Conservation (phyloP, 331 rosid genomes). For the Erythrophleum ivorense region DNA sequence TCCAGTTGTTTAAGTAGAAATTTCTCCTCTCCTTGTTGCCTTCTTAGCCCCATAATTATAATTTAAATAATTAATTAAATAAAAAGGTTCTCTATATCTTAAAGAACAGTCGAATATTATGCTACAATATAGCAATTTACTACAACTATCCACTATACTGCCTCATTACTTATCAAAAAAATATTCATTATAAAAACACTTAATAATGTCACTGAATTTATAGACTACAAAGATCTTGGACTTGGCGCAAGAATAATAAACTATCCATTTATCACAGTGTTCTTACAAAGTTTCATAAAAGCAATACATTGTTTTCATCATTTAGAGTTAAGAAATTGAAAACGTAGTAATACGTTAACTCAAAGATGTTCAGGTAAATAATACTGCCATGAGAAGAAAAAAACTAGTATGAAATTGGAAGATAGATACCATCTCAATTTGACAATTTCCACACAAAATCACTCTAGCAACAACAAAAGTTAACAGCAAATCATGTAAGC, state of each 20-base stretch:
- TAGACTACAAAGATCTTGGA: background rate
- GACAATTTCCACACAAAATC: background rate
- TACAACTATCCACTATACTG: background rate
- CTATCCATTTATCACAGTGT: background rate
- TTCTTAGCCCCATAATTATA: conserved; percentile 64
- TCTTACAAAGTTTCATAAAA: background rate
- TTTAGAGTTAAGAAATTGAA: background rate
- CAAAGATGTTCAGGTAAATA: background rate
- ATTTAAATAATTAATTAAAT: conserved; percentile 1
- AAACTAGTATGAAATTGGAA: background rate
- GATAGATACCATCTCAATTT: background rate
- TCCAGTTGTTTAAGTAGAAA: conserved; percentile 73
- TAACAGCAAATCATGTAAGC: background rate
- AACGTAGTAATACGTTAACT: background rate
- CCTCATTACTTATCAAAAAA: background rate
- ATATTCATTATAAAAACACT: background rate
- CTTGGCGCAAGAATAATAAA: background rate
- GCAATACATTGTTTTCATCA: background rate
- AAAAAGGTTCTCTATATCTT: background rate
- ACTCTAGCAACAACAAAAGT: background rate
- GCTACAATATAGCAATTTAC: background rate
- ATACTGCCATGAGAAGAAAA: background rate
- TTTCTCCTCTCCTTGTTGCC: conserved; percentile 69
- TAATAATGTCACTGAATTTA: background rate
- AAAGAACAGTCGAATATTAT: conserved; percentile 27